Evolutionary conservation across 2,329 filamentous ascomycete genomes (phyloP).

Genomic region (Xylaria sp.): DNA sequence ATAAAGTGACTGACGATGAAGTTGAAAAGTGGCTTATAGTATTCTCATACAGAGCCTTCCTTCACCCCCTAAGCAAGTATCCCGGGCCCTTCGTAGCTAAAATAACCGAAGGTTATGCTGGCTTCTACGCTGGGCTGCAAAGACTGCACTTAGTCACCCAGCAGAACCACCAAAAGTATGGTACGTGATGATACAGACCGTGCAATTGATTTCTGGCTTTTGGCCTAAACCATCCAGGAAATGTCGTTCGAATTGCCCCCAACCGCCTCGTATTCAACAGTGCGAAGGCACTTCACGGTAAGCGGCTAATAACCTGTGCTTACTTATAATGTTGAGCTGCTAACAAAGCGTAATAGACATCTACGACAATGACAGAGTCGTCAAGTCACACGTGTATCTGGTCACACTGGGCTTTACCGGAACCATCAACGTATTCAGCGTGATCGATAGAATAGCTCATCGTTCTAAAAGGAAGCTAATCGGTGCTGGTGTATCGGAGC

Average conservation of each 20-base stretch:
- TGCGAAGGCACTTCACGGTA: slow-evolving; percentile 37
- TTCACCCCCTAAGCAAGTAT: slow-evolving; percentile 37
- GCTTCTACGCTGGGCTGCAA: slow-evolving; percentile 29
- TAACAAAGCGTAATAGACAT: slow-evolving; percentile 39
- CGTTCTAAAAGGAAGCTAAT: slow-evolving; percentile 36
- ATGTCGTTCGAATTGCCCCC: slow-evolving; percentile 34
- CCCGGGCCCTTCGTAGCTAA: slow-evolving; percentile 38
- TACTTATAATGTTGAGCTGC: background rate
- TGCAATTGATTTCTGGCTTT: background rate
- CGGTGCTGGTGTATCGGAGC: slow-evolving; percentile 35
- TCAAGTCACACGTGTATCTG: slow-evolving; percentile 39
- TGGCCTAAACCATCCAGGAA: slow-evolving; percentile 15
- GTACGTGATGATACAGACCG: slow-evolving; percentile 22
- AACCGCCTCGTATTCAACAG: slow-evolving; percentile 39
- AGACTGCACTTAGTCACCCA: slow-evolving; percentile 34
- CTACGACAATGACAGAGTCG: slow-evolving; percentile 38
- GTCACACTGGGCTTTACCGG: slow-evolving; percentile 34
- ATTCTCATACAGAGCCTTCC: slow-evolving; percentile 33
- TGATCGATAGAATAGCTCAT: slow-evolving; percentile 31
- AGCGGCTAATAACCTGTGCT: background rate
- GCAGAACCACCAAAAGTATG: slow-evolving; percentile 36
- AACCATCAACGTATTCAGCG: slow-evolving; percentile 36
- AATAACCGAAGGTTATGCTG: slow-evolving; percentile 34
- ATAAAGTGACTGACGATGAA: slow-evolving; percentile 19
- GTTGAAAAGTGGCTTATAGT: slow-evolving; percentile 34